Evolutionary conservation across 305 asterid genomes (phyloP), one percentile per base, ranked within the genome.

Genomic region (Lippia alba): DNA sequence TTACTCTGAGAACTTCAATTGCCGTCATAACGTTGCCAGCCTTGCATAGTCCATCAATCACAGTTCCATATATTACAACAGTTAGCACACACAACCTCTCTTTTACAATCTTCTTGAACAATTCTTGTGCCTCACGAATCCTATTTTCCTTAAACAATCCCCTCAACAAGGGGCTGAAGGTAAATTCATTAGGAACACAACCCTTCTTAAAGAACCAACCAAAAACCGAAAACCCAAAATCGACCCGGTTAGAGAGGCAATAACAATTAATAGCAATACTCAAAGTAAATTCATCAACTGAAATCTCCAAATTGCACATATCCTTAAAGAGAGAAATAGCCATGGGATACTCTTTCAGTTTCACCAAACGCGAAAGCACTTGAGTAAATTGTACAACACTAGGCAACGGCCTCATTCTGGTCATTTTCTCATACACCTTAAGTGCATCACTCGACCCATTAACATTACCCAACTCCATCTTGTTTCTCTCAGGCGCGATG

Each of bases 151-250:
- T 3, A 61, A 75, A 67, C 64, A 75, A 46, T 0, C 61, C 79
- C 59, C 48, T 75, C 46, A 68, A 49, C 18, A 75, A 62, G 53
- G 66, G 17, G 36, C 33, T 44, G 12, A 67, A 68, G 0, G 74
- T 61, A 7, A 6, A 1, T 3, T 0, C 59, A 62, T 32, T 11
- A 2, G 67, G 72, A n/a, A 33, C 55, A 69, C 24, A 57, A 3
- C 80, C 76, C 30, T 24, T 24, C 30, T 24, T 24, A 24, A 24
- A 24, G 30, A 24, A 24, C 30, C 30, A 24, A 24, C 0, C 56
- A 4, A 75, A 18, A 14, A 69, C n/a, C 1, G 75, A 41, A 56
- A 75, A 61, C 61, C 71, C 75, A 36, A 7, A 75, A 55, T 46
- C 56, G 5, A 56, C 54, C 18, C 30, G 36, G 3, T 41, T 8